These are phyloP conservation scores for Tylopilus cervinicoccineus DNA, from an alignment of 768 basidiomycete genomes.

Conservation along the genomic window DNA sequence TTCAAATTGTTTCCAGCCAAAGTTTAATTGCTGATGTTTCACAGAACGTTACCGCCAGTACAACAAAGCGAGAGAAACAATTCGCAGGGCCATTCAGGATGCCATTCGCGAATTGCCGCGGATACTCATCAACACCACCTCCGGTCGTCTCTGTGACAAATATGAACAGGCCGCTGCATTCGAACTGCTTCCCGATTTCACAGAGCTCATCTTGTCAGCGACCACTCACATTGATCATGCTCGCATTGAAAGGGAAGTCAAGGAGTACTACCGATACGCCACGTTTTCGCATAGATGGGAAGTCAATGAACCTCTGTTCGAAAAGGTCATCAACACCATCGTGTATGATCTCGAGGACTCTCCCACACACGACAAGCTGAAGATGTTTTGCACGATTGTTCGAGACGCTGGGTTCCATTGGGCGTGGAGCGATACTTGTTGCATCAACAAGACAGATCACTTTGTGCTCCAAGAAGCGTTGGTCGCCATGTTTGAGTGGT, in stretches of 20 bases:
- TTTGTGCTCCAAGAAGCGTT: not conserved
- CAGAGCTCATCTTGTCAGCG: not conserved
- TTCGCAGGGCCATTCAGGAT: not conserved
- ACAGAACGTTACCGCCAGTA: not conserved
- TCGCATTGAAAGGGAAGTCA: not conserved
- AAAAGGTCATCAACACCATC: not conserved
- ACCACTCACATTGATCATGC: not conserved
- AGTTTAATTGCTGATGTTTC: no score
- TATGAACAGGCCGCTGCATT: not conserved
- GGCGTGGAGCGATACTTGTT: slow-evolving; percentile 2
- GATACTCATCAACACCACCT: not conserved
- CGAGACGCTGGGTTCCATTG: not conserved
- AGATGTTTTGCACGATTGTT: not conserved
- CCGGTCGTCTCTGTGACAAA: not conserved
- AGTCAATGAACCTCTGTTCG: not conserved
- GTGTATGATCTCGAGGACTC: not conserved
- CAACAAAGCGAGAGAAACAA: not conserved
- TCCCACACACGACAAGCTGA: not conserved
- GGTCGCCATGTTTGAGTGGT: not conserved
- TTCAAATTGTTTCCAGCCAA: not conserved
- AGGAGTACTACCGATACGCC: not conserved
- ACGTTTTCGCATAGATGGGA: not conserved
- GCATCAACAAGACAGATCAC: not conserved
- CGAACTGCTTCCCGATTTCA: not conserved
- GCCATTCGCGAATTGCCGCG: not conserved